These are phyloP conservation scores for Aspergillus sp. DNA, from an alignment of 2,329 filamentous ascomycete genomes.

Conservation along the genomic window DNA sequence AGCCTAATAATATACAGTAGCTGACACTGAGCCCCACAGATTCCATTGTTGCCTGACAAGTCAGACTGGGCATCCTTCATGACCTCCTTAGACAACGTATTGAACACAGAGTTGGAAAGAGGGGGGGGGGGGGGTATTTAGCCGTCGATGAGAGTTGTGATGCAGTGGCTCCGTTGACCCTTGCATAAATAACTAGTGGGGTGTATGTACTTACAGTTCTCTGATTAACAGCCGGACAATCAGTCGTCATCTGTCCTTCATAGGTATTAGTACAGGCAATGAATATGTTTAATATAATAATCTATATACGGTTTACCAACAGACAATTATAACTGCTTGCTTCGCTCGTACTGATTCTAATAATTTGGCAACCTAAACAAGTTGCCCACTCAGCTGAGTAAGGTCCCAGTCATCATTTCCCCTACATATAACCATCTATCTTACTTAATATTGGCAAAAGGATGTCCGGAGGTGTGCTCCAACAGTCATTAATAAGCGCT, in stretches of 20 bases:
- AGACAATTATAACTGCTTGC: background rate
- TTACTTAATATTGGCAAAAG: too few relatives aligned
- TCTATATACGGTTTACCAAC: background rate
- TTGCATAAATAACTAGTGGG: background rate
- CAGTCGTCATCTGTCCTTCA: background rate
- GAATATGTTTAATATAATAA: background rate
- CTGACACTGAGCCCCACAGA: slow-evolving; percentile 5
- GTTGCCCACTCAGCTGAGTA: too few relatives aligned
- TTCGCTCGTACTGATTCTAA: too few relatives aligned
- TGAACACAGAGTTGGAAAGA: background rate
- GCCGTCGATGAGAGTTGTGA: background rate
- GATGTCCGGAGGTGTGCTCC: too few relatives aligned
- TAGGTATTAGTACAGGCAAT: background rate
- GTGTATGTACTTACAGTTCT: background rate
- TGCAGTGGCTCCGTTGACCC: background rate
- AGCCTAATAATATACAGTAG: slow-evolving; percentile 9
- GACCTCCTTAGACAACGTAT: background rate
- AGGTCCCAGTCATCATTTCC: too few relatives aligned
- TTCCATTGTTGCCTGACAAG: slow-evolving; percentile 12
- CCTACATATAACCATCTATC: too few relatives aligned
- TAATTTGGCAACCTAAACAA: too few relatives aligned
- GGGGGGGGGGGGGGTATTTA: background rate
- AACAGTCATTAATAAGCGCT: too few relatives aligned
- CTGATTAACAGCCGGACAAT: background rate
- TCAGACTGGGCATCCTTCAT: background rate